Evolutionary conservation across 2,329 filamentous ascomycete species (phyloP), one percentile per base, ranked within the genome.

Genomic region (Coniosporium tulheliwenetii): DNA sequence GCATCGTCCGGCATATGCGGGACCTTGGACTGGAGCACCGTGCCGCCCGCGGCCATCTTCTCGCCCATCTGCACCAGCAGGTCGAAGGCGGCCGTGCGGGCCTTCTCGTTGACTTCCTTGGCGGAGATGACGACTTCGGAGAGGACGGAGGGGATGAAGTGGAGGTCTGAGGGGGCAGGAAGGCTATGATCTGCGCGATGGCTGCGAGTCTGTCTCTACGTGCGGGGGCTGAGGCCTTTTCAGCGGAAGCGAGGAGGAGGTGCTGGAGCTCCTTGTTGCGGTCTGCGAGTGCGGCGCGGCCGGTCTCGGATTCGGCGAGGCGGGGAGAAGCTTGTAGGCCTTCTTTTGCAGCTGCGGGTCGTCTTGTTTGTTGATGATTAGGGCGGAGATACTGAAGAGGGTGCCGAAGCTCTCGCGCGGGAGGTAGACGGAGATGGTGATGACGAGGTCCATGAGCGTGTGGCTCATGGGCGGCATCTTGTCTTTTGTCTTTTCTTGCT

Each of bases 331-430:
- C 67, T 96, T 96, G 69, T 98, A 98, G 0, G 91, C 89, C 64
- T 98, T 98, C 75, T 98, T 98, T 60, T 96, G 89, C 31, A 98
- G 67, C 59, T 96, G 89, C 8, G 89, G 82, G 55, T 96, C 89
- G 32, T 83, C 73, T 42, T 81, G 71, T 54, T 80, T 84, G 57
- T 81, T 78, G 49, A 96, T 79, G 43, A 95, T 81, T 19, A 85
- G 72, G 0, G 83, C 71, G 1, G 89, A 84, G 55, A 96, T 87
- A 50, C 79, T 79, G 63, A 98, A 96, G 2, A 98, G 73, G 5
- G 80, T 73, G 13, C 73, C 70, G 49, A 93, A 95, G 60, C 85
- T 93, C 41, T 87, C 78, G 33, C 86, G 72, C 1, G 91, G 87
- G 7, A 98, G 73, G 55, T 98, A 94, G 12, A 89, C 79, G 0